phyloP scores from a whole-genome alignment of 305 asterid species.

The Fraxinus dipetala region DNA sequence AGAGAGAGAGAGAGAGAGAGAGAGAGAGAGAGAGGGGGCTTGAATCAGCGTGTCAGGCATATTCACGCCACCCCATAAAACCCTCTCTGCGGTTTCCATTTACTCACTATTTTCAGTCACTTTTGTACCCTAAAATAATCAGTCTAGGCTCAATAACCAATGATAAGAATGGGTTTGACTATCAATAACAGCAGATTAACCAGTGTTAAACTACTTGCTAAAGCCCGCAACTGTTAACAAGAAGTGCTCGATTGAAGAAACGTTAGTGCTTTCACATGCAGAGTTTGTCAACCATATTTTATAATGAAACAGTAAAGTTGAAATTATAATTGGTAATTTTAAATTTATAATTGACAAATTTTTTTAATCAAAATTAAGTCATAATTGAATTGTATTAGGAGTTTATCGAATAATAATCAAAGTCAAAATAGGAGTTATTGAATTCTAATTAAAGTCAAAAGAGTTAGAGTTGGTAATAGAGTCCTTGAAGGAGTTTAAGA shows the following conservation, averaged over 20 bases:
- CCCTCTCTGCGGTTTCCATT: background rate
- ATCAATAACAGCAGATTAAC: background rate
- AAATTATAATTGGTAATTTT: too few relatives aligned
- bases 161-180: background rate
- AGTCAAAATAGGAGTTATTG: too few relatives aligned
- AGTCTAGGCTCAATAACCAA: background rate
- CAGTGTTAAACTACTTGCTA: background rate
- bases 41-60: conserved; percentile 27
- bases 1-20: background rate
- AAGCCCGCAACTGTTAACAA: background rate
- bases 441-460: too few relatives aligned
- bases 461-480: too few relatives aligned
- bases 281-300: background rate
- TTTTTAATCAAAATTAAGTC: too few relatives aligned
- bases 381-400: too few relatives aligned
- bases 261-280: background rate
- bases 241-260: background rate
- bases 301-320: too few relatives aligned
- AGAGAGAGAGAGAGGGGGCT: background rate
- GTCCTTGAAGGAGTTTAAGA: too few relatives aligned
- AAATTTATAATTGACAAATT: too few relatives aligned
- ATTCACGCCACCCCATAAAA: conserved; percentile 10
- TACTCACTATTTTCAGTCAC: background rate
- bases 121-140: background rate
- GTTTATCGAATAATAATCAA: too few relatives aligned